These are phyloP conservation scores for Aspergillus hiratsukae DNA, from an alignment of 2,329 filamentous ascomycete species.

Conservation along the genomic window DNA sequence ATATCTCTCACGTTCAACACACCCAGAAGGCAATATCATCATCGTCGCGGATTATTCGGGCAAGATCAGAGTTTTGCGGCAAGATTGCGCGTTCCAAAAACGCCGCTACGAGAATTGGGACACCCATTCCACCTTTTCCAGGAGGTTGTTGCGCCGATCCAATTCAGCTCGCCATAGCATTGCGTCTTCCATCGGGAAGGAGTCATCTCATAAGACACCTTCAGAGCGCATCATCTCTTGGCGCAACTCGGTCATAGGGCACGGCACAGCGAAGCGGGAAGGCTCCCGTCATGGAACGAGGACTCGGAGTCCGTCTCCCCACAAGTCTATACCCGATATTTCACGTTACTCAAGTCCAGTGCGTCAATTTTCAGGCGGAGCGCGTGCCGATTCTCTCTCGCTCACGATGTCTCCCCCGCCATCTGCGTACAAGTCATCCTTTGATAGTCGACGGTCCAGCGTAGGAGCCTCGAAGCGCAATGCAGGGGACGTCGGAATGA, in stretches of 20 bases:
- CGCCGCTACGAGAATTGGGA: conserved; percentile 75
- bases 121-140: conserved; percentile 69
- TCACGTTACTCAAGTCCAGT: conserved; percentile 22
- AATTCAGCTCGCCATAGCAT: conserved; percentile 54
- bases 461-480: conserved; percentile 11
- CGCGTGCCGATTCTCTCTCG: conserved; percentile 25
- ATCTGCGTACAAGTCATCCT: conserved; percentile 21
- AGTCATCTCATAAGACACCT: conserved; percentile 44
- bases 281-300: conserved; percentile 28
- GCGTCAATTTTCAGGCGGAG: conserved; percentile 16
- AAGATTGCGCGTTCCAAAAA: conserved; percentile 84
- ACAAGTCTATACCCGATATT: conserved; percentile 34
- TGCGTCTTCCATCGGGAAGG: conserved; percentile 43
- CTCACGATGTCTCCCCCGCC: conserved; percentile 24
- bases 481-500: conserved; percentile 5
- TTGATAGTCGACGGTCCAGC: conserved; percentile 18
- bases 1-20: conserved; percentile 70
- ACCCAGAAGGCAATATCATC: conserved; percentile 81
- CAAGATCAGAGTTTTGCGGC: conserved; percentile 87
- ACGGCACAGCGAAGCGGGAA: conserved; percentile 48
- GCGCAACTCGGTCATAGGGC: conserved; percentile 65
- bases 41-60: conserved; percentile 86
- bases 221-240: conserved; percentile 82
- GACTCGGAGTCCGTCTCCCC: conserved; percentile 47
- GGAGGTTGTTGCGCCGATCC: conserved; percentile 54